These are phyloP conservation scores for Mollisiaceae sp. DNA, from an alignment of 2,329 filamentous ascomycete genomes.

Conservation along the genomic window DNA sequence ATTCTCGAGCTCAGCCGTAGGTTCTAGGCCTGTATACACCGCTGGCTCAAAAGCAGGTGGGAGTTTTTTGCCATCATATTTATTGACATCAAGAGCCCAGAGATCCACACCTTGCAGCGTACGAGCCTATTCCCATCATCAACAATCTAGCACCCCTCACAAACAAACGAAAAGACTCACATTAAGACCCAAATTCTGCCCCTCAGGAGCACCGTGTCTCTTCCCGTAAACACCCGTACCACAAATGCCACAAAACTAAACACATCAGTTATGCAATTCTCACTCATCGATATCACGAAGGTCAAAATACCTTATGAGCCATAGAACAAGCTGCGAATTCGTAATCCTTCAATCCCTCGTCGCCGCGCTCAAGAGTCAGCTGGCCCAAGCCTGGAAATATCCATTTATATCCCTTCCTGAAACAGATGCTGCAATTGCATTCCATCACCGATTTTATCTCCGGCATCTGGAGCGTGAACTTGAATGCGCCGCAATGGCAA, in stretches of 20 bases:
- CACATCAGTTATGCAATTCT: neutral
- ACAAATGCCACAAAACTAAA: conserved; percentile 58
- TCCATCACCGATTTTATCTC: conserved; percentile 60
- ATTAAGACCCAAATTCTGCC: conserved; percentile 48
- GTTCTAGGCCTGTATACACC: conserved; percentile 23
- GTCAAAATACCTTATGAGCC: conserved; percentile 47
- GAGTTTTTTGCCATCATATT: conserved; percentile 28
- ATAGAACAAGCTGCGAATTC: conserved; percentile 47
- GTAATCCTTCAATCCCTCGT: conserved; percentile 50
- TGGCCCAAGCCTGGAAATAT: conserved; percentile 41
- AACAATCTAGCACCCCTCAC: neutral
- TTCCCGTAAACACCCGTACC: conserved; percentile 50
- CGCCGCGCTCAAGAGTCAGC: conserved; percentile 55
- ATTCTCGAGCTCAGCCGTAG: conserved; percentile 25
- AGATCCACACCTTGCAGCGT: conserved; percentile 31
- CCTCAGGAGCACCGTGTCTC: conserved; percentile 38
- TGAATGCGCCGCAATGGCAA: conserved; percentile 61
- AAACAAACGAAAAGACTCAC: conserved; percentile 40
- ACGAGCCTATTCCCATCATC: conserved; percentile 21
- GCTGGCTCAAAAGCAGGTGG: conserved; percentile 28
- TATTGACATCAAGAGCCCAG: conserved; percentile 24
- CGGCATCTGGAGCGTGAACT: conserved; percentile 57
- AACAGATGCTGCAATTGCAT: conserved; percentile 73
- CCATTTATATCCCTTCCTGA: conserved; percentile 53
- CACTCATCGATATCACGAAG: neutral